Conservation (phyloP, 129 eudicot genomes). For the Helianthus tuberosus region DNA sequence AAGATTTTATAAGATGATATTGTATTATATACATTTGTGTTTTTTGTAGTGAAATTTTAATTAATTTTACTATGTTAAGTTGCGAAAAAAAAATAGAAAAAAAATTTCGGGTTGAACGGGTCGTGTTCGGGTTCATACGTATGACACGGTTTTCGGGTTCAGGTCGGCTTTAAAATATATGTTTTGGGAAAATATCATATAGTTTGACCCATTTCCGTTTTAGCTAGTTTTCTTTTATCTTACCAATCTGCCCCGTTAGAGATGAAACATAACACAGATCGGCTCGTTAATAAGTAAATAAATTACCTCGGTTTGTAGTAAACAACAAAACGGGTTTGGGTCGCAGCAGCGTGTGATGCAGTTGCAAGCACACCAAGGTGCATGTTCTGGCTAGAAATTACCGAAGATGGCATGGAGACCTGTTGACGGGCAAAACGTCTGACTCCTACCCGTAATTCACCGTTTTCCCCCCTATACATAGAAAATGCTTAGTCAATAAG, state of each 20-base stretch:
- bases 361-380: slow-evolving; percentile 97
- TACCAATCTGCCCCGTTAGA: not conserved
- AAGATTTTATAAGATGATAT: too few relatives aligned
- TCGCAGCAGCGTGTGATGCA: slow-evolving; percentile 84
- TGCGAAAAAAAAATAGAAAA: too few relatives aligned
- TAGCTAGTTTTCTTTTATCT: not conserved
- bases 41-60: too few relatives aligned
- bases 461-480: slow-evolving; percentile 65
- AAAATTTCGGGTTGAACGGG: too few relatives aligned
- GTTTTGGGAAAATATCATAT: slow-evolving; percentile 1
- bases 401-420: slow-evolving; percentile 81
- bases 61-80: too few relatives aligned
- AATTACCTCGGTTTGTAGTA: slow-evolving; percentile 90
- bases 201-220: not conserved
- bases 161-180: not conserved
- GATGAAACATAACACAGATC: not conserved
- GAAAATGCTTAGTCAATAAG: slow-evolving; percentile 11
- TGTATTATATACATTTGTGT: too few relatives aligned
- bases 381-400: slow-evolving; percentile 97
- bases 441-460: slow-evolving; percentile 92
- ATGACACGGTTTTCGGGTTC: too few relatives aligned
- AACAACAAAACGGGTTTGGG: slow-evolving; percentile 78
- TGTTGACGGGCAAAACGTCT: slow-evolving; percentile 73
- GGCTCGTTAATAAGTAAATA: not conserved
- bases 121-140: too few relatives aligned